These are phyloP conservation scores for Claviceps sp. DNA, from an alignment of 2,329 filamentous ascomycete species.

Conservation along the genomic window DNA sequence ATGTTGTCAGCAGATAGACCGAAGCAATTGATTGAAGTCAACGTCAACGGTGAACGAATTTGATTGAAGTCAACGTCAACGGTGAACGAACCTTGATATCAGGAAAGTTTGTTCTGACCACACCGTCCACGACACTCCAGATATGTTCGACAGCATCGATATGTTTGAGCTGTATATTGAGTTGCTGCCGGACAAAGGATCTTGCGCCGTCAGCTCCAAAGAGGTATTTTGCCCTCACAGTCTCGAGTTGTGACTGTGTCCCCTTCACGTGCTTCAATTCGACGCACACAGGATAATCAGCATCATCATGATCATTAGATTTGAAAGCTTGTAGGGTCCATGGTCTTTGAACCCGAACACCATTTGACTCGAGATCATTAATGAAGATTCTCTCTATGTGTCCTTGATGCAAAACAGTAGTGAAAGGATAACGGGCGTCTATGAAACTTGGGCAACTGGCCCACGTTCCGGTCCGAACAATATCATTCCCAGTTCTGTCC, in stretches of 20 bases:
- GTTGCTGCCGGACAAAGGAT: constrained; percentile 49
- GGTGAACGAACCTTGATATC: constrained; percentile 50
- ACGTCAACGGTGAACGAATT: constrained; percentile 14
- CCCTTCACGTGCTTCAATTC: constrained; percentile 66
- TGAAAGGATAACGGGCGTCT: constrained; percentile 57
- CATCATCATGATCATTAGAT: constrained; percentile 40
- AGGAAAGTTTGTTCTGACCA: constrained; percentile 60
- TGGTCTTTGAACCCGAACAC: constrained; percentile 46
- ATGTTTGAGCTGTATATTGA: constrained; percentile 58
- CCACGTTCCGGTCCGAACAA: constrained; percentile 60
- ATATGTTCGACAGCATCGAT: constrained; percentile 58
- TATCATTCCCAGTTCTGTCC: constrained; percentile 38
- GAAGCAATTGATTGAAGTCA: neutral
- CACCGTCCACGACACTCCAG: constrained; percentile 66
- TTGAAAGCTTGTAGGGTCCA: constrained; percentile 51
- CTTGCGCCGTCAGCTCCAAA: constrained; percentile 60
- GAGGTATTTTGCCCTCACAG: constrained; percentile 53
- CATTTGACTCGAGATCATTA: constrained; percentile 48
- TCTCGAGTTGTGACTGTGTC: constrained; percentile 50
- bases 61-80: neutral
- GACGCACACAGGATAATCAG: constrained; percentile 69
- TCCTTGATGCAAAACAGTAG: constrained; percentile 58
- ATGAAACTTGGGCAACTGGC: constrained; percentile 80
- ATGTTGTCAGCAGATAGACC: constrained; percentile 17
- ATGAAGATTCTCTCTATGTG: constrained; percentile 59